Evolutionary conservation across 108 stramenopile species (phyloP).

Genomic region (Fistulifera pelliculosa): DNA sequence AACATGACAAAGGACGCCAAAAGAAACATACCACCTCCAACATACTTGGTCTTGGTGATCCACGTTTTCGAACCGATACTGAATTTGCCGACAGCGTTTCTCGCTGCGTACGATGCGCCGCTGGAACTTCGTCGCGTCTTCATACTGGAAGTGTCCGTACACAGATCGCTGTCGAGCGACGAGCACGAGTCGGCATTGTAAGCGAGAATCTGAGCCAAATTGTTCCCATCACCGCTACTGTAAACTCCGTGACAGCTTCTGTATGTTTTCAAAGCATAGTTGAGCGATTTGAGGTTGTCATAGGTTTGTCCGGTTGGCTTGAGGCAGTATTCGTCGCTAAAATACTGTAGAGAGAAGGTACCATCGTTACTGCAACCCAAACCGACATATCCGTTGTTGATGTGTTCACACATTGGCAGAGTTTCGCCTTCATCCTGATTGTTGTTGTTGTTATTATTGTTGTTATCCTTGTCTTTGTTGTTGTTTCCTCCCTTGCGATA

Average conservation of each 20-base stretch:
- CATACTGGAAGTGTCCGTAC: constrained; percentile 27
- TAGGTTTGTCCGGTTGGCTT: constrained; percentile 44
- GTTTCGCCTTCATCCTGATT: constrained; percentile 14
- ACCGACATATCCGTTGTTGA: constrained; percentile 51
- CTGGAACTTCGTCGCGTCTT: constrained; percentile 10
- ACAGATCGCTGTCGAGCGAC: constrained; percentile 39
- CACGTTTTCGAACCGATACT: constrained; percentile 45
- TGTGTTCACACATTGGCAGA: constrained; percentile 54
- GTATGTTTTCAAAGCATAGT: constrained; percentile 39
- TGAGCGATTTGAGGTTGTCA: constrained; percentile 40
- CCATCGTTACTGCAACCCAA: constrained; percentile 56
- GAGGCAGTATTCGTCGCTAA: constrained; percentile 66
- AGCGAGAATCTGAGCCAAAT: constrained; percentile 37
- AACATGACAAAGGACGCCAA: constrained; percentile 79
- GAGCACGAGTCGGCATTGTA: constrained; percentile 50
- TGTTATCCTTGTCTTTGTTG: constrained; percentile 11
- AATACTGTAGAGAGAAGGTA: constrained; percentile 53
- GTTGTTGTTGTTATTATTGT: not conserved
- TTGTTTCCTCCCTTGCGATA: not conserved
- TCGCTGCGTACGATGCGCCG: constrained; percentile 4
- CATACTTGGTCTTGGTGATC: constrained; percentile 76
- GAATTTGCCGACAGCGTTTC: constrained; percentile 7
- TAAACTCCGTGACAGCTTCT: constrained; percentile 26
- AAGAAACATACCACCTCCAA: constrained; percentile 60
- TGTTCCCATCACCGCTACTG: constrained; percentile 2